Evolutionary conservation across 2,329 filamentous ascomycete species (phyloP).

Genomic region (Beauveria sp.): DNA sequence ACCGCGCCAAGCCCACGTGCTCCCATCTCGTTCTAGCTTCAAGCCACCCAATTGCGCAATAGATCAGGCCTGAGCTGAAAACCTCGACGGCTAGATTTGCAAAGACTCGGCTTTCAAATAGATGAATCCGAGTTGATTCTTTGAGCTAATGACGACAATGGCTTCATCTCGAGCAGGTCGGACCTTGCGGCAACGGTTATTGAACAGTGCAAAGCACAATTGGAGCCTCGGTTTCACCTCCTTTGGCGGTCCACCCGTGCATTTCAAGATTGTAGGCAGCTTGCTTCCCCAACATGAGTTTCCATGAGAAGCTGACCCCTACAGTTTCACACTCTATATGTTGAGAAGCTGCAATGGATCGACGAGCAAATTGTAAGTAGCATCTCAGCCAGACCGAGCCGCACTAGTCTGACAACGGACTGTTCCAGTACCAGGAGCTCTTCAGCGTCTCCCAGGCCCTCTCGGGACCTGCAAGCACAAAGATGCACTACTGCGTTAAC

Average conservation of each 20-base stretch:
- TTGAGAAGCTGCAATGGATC: conserved; percentile 54
- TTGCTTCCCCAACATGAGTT: background rate
- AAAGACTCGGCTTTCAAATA: background rate
- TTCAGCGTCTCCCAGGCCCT: conserved; percentile 63
- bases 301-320: background rate
- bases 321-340: conserved; percentile 52
- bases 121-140: background rate
- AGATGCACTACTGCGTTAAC: conserved; percentile 63
- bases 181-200: background rate
- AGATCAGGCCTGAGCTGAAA: background rate
- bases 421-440: conserved; percentile 58
- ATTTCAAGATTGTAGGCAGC: conserved; percentile 54
- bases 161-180: background rate
- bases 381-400: too few species aligned
- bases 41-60: conserved; percentile 2
- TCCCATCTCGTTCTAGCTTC: background rate
- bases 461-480: conserved; percentile 61
- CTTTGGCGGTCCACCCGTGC: conserved; percentile 61
- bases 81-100: background rate
- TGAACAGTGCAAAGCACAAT: conserved; percentile 17
- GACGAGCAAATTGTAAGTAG: conserved; percentile 55
- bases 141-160: background rate
- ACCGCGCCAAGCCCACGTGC: conserved; percentile 9
- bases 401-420: background rate
- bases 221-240: conserved; percentile 59